Evolutionary conservation across 148 eudicot genomes (phyloP).

Genomic region (Chenopodium quinoa): DNA sequence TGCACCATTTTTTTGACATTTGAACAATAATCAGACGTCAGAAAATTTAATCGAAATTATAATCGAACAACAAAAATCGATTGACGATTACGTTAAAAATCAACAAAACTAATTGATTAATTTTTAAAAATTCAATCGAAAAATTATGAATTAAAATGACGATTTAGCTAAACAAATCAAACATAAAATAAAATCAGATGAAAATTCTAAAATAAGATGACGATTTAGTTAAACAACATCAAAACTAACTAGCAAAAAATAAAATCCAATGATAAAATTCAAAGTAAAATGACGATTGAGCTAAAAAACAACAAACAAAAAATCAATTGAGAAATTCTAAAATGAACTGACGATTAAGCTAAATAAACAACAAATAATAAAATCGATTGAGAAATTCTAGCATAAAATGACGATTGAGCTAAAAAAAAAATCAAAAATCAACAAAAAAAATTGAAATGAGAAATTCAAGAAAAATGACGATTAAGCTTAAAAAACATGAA

Average conservation of each 20-base stretch:
- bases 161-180: not conserved
- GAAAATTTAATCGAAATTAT: not conserved
- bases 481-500: too few relatives aligned
- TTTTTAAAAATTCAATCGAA: too few relatives aligned
- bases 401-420: too few relatives aligned
- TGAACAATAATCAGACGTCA: not conserved
- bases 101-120: not conserved
- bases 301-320: too few relatives aligned
- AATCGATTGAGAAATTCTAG: too few relatives aligned
- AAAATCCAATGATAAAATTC: too few relatives aligned
- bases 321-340: too few relatives aligned
- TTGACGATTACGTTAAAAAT: not conserved
- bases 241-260: not conserved
- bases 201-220: too few relatives aligned
- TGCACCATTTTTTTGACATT: constrained; percentile 8
- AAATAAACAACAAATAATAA: too few relatives aligned
- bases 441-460: not conserved
- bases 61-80: not conserved
- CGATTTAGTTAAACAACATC: not conserved
- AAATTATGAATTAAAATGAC: not conserved
- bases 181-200: not conserved
- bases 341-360: not conserved
- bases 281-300: too few relatives aligned
- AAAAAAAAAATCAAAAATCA: not conserved
- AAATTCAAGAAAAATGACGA: not conserved